phyloP scores from a whole-genome alignment of 441 rosid species.

The Mallotus japonicus region DNA sequence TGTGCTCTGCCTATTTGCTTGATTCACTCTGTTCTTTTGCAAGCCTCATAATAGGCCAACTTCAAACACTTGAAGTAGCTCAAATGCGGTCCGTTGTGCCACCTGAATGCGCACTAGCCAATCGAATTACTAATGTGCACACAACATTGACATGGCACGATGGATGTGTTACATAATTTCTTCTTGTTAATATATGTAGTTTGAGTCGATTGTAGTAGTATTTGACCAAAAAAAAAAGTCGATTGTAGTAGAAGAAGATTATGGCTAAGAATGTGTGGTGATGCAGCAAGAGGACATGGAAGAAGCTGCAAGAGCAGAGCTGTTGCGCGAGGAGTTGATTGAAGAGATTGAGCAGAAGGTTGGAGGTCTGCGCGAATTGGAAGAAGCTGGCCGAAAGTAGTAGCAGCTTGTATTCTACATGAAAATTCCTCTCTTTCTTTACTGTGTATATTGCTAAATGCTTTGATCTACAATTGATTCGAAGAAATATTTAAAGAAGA shows the following conservation, averaged over 20 bases:
- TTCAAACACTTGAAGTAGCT: no score
- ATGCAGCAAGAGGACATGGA: conserved; percentile 86
- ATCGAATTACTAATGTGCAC: no score
- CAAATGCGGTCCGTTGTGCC: no score
- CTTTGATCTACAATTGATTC: not conserved
- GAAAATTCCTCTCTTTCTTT: not conserved
- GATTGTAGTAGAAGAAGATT: not conserved
- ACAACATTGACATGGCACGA: no score
- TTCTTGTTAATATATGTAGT: no score
- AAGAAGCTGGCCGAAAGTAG: conserved; percentile 70
- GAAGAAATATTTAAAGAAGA: no score
- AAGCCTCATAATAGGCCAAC: no score
- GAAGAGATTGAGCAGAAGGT: conserved; percentile 93
- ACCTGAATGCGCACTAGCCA: no score
- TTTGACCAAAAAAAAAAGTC: no score
- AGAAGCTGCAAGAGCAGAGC: conserved; percentile 75
- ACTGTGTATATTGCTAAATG: not conserved
- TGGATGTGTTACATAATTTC: no score
- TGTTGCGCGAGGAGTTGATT: conserved; percentile 86
- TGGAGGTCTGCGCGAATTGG: conserved; percentile 69
- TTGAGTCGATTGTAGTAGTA: not conserved
- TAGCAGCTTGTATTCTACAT: conserved; percentile 12
- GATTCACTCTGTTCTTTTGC: no score
- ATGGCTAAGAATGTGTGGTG: not conserved
- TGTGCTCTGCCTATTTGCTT: conserved; percentile 25